Base-by-base conservation (phyloP, 768 basidiomycete genomes). In the Terana coerulea region DNA sequence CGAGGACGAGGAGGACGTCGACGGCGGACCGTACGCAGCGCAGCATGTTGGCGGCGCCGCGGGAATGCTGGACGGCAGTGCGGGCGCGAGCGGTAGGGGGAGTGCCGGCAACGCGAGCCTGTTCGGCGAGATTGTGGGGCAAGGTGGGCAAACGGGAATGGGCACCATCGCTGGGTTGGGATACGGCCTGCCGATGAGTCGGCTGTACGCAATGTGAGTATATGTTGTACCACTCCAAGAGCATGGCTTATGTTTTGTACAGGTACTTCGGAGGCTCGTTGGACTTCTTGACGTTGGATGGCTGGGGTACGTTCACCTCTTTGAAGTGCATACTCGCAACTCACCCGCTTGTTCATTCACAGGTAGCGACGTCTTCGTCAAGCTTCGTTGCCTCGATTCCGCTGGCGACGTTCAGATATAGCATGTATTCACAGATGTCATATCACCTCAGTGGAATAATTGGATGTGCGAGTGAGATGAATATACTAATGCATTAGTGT, bases 91-190 rank as follows among this genome's bases (percentile, higher is more conserved):
- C 11, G 69, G 63, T 2, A 73, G 63, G 5, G 69, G 68, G 28
- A 55, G 55, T 3, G 64, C 63, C 9, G 64, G 67, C 35, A 74
- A 75, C 9, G 75, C 75, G 41, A 74, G 79, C 59, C 63, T 93
- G 30, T 91, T 93, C 60, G 77, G 79, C 19, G 90, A 90, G 63
- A 89, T 93, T 21, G 83, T 88, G 2, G 79, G 80, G 0, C 84
- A 86, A 60, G 86, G 88, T 6, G 59, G 93, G 34, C 86, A 90
- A 63, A 83, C 81, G 8, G 89, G 88, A 12, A 71, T 93, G 61
- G 92, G 92, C n/a, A 91, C 90, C 3, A 88, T 95, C 51, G 91
- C 92, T 6, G 92, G 92, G 0, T 68, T 95, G 26, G 92, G 92
- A 2, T 95, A 93, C 57, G 92, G 92, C 1, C 69, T 90, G 47